phyloP scores from a whole-genome alignment of 495 filamentous ascomycete species.

The Talaromyces ruber region DNA sequence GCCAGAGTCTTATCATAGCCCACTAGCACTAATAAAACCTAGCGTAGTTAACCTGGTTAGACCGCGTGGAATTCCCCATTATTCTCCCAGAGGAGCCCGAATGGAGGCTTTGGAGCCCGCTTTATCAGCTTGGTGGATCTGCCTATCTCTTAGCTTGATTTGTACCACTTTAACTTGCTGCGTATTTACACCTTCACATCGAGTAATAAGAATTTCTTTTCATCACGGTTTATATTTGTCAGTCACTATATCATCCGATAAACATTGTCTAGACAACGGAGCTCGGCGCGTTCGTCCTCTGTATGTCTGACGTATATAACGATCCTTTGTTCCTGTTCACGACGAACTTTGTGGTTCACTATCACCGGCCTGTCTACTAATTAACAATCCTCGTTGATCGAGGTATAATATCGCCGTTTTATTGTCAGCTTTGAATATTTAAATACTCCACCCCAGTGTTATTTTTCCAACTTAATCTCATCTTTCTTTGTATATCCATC shows the following conservation, averaged over 20 bases:
- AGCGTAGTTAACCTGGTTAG: background rate
- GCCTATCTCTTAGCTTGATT: background rate
- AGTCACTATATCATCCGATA: background rate
- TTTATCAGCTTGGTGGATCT: slow-evolving; percentile 1
- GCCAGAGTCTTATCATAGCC: background rate
- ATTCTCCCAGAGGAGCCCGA: background rate
- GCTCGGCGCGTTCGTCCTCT: background rate
- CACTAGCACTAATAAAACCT: background rate
- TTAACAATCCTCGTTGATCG: background rate
- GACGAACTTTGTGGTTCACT: background rate
- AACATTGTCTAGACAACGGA: background rate
- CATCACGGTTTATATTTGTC: background rate
- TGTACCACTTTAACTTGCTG: background rate
- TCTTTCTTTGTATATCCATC: background rate
- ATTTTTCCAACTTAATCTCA: background rate
- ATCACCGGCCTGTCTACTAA: background rate
- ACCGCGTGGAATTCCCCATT: background rate
- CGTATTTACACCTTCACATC: slow-evolving; percentile 3
- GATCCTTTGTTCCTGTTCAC: background rate
- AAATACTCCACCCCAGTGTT: background rate
- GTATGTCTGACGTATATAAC: background rate
- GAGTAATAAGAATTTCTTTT: slow-evolving; percentile 1
- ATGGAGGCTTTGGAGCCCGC: background rate
- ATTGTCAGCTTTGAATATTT: background rate
- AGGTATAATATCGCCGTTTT: background rate